Conservation (phyloP, 768 basidiomycete genomes). For the Saitozyma sp. region DNA sequence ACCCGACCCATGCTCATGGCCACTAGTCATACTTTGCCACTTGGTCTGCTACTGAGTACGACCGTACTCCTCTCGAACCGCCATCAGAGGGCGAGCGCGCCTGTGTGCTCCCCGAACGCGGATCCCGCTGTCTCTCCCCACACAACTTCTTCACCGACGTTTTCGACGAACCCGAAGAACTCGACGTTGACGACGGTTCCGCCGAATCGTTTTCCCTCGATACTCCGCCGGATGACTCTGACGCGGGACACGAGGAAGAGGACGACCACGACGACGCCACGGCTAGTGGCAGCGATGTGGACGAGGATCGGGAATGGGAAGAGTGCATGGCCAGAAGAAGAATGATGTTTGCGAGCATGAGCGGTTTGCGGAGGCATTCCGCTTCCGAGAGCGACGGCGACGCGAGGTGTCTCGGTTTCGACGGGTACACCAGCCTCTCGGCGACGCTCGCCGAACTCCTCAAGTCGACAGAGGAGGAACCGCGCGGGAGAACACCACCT, state of each 20-base stretch:
- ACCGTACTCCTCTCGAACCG: slow-evolving; percentile 74
- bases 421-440: slow-evolving; percentile 42
- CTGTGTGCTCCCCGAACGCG: slow-evolving; percentile 75
- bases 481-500: neutral
- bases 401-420: slow-evolving; percentile 31
- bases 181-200: slow-evolving; percentile 1
- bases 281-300: slow-evolving; percentile 4
- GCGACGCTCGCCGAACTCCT: slow-evolving; percentile 32
- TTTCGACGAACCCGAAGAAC: slow-evolving; percentile 9
- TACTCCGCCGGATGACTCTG: neutral
- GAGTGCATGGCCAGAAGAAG: slow-evolving; percentile 46
- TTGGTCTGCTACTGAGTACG: slow-evolving; percentile 61
- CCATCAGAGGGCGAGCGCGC: slow-evolving; percentile 57
- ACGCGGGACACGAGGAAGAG: slow-evolving; percentile 13
- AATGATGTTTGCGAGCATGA: slow-evolving; percentile 46
- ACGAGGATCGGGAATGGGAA: slow-evolving; percentile 44
- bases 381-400: slow-evolving; percentile 4
- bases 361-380: slow-evolving; percentile 3
- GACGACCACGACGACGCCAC: slow-evolving; percentile 11
- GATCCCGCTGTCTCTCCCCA: slow-evolving; percentile 52
- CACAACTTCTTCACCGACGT: slow-evolving; percentile 18
- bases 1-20: too few species aligned
- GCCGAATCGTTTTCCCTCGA: neutral
- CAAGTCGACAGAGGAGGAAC: neutral
- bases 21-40: slow-evolving; percentile 54